phyloP scores from a whole-genome alignment of 352 stramenopile species.

The Pythium oligandrum region DNA sequence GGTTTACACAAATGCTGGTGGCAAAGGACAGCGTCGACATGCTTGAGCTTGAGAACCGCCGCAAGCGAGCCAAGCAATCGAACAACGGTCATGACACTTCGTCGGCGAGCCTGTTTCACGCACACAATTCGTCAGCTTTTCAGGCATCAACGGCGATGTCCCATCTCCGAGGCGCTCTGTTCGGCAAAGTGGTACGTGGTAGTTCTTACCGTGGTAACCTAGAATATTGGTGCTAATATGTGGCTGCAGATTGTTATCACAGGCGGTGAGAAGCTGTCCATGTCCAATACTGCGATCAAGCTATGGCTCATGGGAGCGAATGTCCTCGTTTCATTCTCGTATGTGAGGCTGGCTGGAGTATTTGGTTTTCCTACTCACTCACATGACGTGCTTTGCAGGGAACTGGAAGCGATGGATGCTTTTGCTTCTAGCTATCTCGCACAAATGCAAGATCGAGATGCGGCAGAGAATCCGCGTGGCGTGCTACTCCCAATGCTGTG shows the following conservation, averaged over 20 bases:
- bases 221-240: neutral
- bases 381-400: conserved; percentile 13
- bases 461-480: conserved; percentile 33
- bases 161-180: conserved; percentile 35
- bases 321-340: conserved; percentile 64
- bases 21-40: neutral
- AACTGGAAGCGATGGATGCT: conserved; percentile 32
- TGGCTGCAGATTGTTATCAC: conserved; percentile 49
- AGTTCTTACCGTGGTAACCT: neutral
- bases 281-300: conserved; percentile 46
- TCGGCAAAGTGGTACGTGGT: conserved; percentile 51
- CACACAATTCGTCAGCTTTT: too few species aligned
- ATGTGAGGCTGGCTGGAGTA: conserved; percentile 12
- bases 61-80: too few species aligned
- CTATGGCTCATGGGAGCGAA: conserved; percentile 65
- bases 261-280: conserved; percentile 41
- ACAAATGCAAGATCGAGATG: conserved; percentile 36
- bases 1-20: conserved; percentile 24
- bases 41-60: too few species aligned
- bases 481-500: conserved; percentile 53
- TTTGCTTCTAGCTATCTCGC: conserved; percentile 54
- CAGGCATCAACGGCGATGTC: conserved; percentile 9
- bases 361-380: conserved; percentile 3
- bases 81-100: too few species aligned
- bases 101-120: too few species aligned